Conservation (phyloP, 2,329 filamentous ascomycete species). For the Aspergillus sp. region DNA sequence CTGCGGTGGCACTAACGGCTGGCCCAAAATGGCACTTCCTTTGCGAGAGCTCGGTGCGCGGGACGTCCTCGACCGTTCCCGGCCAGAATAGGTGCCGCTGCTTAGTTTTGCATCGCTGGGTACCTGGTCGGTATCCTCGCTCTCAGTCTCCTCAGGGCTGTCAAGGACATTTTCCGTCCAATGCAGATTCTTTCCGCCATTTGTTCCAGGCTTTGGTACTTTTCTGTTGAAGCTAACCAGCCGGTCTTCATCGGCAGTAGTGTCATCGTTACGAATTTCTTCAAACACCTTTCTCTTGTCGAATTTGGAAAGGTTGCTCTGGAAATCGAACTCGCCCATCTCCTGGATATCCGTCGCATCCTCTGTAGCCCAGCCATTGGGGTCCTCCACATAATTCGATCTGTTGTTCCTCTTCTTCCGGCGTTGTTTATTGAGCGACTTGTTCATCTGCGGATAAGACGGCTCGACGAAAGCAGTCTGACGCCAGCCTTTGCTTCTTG, state of each 20-base stretch:
- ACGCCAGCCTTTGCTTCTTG: constrained; percentile 66
- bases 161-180: constrained; percentile 90
- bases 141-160: constrained; percentile 69
- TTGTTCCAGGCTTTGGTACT: constrained; percentile 64
- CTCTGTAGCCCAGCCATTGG: constrained; percentile 93
- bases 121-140: constrained; percentile 60
- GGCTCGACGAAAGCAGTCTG: constrained; percentile 66
- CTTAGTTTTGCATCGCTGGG: constrained; percentile 45
- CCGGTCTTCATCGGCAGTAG: constrained; percentile 84
- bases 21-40: constrained; percentile 43
- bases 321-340: constrained; percentile 92
- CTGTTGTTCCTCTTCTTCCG: constrained; percentile 49
- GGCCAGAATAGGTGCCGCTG: constrained; percentile 50
- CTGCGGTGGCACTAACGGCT: constrained; percentile 39
- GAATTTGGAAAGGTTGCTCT: constrained; percentile 85
- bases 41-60: constrained; percentile 44
- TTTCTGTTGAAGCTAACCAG: constrained; percentile 83
- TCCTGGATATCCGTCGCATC: constrained; percentile 94
- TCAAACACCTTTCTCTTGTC: constrained; percentile 92
- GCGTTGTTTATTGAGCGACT: constrained; percentile 40
- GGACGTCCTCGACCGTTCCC: constrained; percentile 45
- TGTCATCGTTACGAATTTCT: constrained; percentile 85
- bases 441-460: constrained; percentile 46
- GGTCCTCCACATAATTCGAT: constrained; percentile 51
- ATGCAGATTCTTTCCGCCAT: constrained; percentile 85